Evolutionary conservation across 441 rosid species (phyloP), one percentile per base, ranked within the genome.

Genomic region (Populus hybrid): DNA sequence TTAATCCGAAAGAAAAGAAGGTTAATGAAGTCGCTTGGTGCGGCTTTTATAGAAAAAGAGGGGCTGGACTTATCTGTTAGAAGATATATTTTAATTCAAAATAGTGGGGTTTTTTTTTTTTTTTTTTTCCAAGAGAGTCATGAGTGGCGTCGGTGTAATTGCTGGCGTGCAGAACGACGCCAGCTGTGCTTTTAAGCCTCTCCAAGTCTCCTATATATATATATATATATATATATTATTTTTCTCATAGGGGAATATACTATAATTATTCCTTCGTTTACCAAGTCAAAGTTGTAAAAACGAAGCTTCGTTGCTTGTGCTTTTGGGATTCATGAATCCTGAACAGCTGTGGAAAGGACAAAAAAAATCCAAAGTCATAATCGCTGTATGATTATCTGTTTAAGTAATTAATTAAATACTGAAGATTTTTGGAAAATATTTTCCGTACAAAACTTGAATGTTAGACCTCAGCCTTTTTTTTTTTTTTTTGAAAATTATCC

Each of bases 91-190:
- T 11, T 26, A 2, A 2, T 9, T 42, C 14, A 30, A 28, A 53
- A 16, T 28, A 16, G 23, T 19, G 63, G 63, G 9, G 3, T 14
- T 9, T 1, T 26, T 26, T 1, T 26, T 26, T 30, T 30, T 30
- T 30, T 30, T 30, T 30, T 30, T 30, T 30, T 7, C 3, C 46
- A 35, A 3, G 7, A 40, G 23, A 35, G 21, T 18, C 0, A 57
- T 18, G 35, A 66, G 76, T 84, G 84, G 80, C 28, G 83, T 75
- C 81, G 83, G 85, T 83, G 87, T 46, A 53, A 76, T 75, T 36
- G 79, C 73, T 84, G 83, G 81, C 89, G 85, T 84, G 65, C 59
- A 50, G 26, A 24, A 53, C 83, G 85, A 84, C 84, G 88, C 85
- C 85, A 83, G 80, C 81, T 71, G 70, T 36, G 61, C 50, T 21